Evolutionary conservation across 176 grass and related monocot species (phyloP), one percentile per base, ranked within the genome.

Genomic region (Aegilops speltoides): DNA sequence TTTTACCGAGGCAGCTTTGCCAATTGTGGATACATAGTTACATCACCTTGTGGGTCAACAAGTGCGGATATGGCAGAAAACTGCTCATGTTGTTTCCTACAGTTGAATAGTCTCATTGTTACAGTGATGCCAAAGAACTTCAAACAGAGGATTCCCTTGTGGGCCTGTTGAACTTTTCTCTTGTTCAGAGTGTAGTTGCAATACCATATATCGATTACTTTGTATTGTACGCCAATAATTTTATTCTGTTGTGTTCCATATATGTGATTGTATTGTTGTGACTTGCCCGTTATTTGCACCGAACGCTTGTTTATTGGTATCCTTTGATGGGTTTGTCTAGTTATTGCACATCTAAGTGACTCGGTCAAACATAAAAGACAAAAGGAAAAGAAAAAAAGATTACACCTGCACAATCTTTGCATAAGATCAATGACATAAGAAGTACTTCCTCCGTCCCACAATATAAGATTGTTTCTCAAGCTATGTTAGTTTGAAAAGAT

Each of bases 21-120:
- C 72, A 88, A 69, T 86, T 78, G 68, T 89, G 79, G 86, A 83
- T 91, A 86, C 72, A 78, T 76, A 56, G 59, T 83, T 79, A 64
- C 78, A 64, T 69, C 37, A 79, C 9, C 73, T 43, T 87, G 85
- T 90, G 83, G 83, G 85, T 37, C 84, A 70, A 85, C 69, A 77
- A 81, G 40, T 34, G 78, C 7, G 13, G 37, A 88, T 88, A 65
- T 86, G 38, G 60, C 19, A 41, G 63, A 72, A 77, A 84, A 82
- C 88, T 77, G 79, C 38, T 81, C 69, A 69, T 86, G 86, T 61
- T 86, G 57, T 91, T 88, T 90, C 85, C 65, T 68, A 76, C 83
- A 78, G 34, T 69, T 46, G 78, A 90, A 84, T 79, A 29, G 54
- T 66, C 64, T 16, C 31, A 50, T 86, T 92, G 61, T 87, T 87